Evolutionary conservation across 768 basidiomycete species (phyloP), one percentile per base, ranked within the genome.

Genomic region (Mrakia blollopis): DNA sequence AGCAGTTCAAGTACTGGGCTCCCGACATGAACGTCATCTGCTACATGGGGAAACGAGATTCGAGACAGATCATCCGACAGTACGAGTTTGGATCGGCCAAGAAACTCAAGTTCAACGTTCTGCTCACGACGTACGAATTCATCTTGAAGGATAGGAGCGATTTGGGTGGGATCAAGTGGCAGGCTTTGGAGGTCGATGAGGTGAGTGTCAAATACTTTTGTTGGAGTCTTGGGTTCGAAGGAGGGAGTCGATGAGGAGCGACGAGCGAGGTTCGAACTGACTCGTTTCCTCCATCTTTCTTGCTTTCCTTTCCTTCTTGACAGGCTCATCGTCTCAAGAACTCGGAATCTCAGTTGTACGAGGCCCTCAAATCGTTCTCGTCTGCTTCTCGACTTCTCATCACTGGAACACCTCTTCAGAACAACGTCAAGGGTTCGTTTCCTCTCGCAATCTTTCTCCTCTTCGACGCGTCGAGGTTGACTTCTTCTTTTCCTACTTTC

Each of bases 271-370:
- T 47, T 47, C 44, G 44, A 47, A 44, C 44, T 44, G 44, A 44
- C 11, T 44, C 52, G 39, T 30, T 60, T 9, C 13, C 39, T n/a
- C 11, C 47, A 28, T n/a, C 6, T 41, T 41, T 21, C n/a, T 0
- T 57, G 2, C 44, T 44, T 14, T 44, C 14, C 44, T 13, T 44
- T 35, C n/a, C n/a, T n/a, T n/a, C 71, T 9, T 39, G 35, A 11
- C 80, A 93, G 92, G 96, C 97, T 3, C 97, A 99, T 85, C 92
- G 97, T 23, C 84, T 99, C 80, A 99, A 99, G 87, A 98, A 99
- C 84, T 93, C 92, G 74, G 97, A 98, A 84, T 93, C 92, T 80
- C 95, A 98, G 85, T 84, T 99, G 73, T 98, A 98, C 84, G 94
- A 98, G 82, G 95, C 95, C 7, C 86, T 99, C 74, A 87, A 89